These are phyloP conservation scores for Citeromyces matritensis DNA, from an alignment of 805 yeast species.

Conservation along the genomic window DNA sequence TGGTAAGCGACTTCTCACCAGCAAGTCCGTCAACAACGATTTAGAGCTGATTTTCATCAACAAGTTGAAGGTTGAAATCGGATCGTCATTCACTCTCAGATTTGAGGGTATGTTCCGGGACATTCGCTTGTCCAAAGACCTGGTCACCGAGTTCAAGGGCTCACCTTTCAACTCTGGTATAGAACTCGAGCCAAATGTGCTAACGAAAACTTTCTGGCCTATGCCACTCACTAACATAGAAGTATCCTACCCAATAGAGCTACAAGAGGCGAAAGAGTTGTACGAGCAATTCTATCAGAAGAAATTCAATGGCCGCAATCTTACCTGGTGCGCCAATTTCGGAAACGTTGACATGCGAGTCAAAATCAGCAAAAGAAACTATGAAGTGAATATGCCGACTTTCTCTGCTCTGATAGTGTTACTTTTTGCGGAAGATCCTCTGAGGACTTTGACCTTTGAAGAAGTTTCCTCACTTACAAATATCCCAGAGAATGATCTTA, in stretches of 20 bases:
- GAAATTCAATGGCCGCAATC: slow-evolving; percentile 39
- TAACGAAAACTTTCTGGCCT: slow-evolving; percentile 62
- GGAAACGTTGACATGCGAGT: slow-evolving; percentile 74
- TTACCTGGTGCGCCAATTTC: slow-evolving; percentile 71
- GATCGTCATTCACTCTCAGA: slow-evolving; percentile 64
- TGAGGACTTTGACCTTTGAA: slow-evolving; percentile 31
- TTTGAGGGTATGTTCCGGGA: slow-evolving; percentile 83
- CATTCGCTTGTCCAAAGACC: slow-evolving; percentile 40
- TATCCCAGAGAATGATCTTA: slow-evolving; percentile 61
- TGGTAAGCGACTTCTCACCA: slow-evolving; percentile 59
- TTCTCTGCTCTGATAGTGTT: slow-evolving; percentile 68
- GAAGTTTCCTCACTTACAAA: slow-evolving; percentile 53
- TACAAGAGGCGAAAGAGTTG: slow-evolving; percentile 22
- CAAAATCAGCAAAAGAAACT: slow-evolving; percentile 50
- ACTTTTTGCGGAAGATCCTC: slow-evolving; percentile 44
- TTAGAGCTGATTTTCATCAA: slow-evolving; percentile 57
- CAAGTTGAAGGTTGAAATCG: slow-evolving; percentile 60
- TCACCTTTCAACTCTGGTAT: slow-evolving; percentile 10
- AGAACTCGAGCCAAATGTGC: slow-evolving; percentile 32
- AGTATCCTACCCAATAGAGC: slow-evolving; percentile 23
- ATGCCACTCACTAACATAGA: slow-evolving; percentile 24
- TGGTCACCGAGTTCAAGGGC: slow-evolving; percentile 21
- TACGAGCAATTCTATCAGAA: slow-evolving; percentile 37
- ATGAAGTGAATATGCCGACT: slow-evolving; percentile 70
- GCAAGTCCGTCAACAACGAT: slow-evolving; percentile 30